These are phyloP conservation scores for Tuctoria greenei DNA, from an alignment of 176 grass and related monocot species.

Conservation along the genomic window DNA sequence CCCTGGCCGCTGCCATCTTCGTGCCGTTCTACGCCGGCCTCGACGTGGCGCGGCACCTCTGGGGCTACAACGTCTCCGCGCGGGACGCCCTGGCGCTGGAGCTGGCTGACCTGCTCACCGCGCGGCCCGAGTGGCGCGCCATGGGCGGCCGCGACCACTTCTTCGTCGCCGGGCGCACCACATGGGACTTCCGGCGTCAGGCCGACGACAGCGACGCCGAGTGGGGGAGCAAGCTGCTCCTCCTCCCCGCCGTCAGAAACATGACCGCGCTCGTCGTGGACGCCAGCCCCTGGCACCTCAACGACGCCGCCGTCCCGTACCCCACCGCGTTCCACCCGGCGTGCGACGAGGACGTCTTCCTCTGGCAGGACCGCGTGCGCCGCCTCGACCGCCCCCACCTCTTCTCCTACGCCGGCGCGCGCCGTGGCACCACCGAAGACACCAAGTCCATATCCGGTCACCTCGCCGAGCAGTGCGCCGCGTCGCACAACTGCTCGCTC, in stretches of 20 bases:
- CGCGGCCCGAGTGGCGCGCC: conserved; percentile 57
- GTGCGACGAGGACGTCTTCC: conserved; percentile 52
- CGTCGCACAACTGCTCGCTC: conserved; percentile 49
- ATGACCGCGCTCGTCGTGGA: conserved; percentile 79
- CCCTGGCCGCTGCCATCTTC: conserved; percentile 61
- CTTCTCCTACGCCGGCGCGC: conserved; percentile 73
- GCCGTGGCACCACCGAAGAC: conserved; percentile 28
- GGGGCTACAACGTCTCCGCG: conserved; percentile 40
- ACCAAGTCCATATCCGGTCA: conserved; percentile 50
- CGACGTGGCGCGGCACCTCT: conserved; percentile 65
- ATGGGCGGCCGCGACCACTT: conserved; percentile 81
- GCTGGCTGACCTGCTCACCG: conserved; percentile 27
- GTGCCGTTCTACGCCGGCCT: conserved; percentile 86
- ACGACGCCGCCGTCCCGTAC: conserved; percentile 71
- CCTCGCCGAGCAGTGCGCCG: conserved; percentile 59
- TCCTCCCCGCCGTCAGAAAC: conserved; percentile 55
- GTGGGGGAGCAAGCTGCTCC: conserved; percentile 71
- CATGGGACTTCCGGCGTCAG: conserved; percentile 74
- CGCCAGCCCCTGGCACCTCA: conserved; percentile 65
- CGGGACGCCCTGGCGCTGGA: conserved; percentile 58
- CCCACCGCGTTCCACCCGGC: conserved; percentile 76
- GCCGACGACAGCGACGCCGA: conserved; percentile 14
- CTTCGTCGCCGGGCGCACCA: conserved; percentile 64
- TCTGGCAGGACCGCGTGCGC: conserved; percentile 58
- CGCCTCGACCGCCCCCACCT: conserved; percentile 44